phyloP scores from a whole-genome alignment of 2,329 filamentous ascomycete genomes.

The Onygenales sp. region DNA sequence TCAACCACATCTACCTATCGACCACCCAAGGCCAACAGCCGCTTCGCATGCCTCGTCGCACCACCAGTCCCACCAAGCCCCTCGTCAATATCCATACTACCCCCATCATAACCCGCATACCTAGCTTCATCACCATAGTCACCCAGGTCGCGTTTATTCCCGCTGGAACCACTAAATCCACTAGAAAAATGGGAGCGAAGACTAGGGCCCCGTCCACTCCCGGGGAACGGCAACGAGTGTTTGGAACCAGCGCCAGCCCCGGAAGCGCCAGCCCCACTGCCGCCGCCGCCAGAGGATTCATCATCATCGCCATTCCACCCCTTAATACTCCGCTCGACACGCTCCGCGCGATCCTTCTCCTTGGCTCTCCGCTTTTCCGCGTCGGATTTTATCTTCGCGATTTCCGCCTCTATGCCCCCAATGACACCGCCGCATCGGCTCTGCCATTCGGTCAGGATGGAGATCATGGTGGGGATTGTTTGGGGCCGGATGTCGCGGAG shows the following conservation, averaged over 20 bases:
- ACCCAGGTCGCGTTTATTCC: constrained; percentile 12
- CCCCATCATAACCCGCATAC: constrained; percentile 8
- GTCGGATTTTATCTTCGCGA: constrained; percentile 53
- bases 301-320: constrained; percentile 21
- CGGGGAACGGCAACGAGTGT: constrained; percentile 5
- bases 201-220: constrained; percentile 2
- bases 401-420: constrained; percentile 64
- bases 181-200: constrained; percentile 4
- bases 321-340: constrained; percentile 42
- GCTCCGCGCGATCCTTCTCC: constrained; percentile 38
- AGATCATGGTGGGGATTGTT: constrained; percentile 59
- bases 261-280: constrained; percentile 5
- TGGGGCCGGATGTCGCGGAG: constrained; percentile 75
- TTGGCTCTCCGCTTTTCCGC: constrained; percentile 47
- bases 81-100: constrained; percentile 32
- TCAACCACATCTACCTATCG: constrained; percentile 11
- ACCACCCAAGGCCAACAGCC: constrained; percentile 24
- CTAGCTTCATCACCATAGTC: constrained; percentile 8
- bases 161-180: constrained; percentile 3
- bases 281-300: constrained; percentile 3
- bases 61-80: constrained; percentile 11
- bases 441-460: constrained; percentile 64
- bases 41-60: constrained; percentile 23
- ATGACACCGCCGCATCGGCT: constrained; percentile 67
- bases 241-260: constrained; percentile 14